Evolutionary conservation across 495 filamentous ascomycete species (phyloP).

Genomic region (Lasiosphaeria miniovina): DNA sequence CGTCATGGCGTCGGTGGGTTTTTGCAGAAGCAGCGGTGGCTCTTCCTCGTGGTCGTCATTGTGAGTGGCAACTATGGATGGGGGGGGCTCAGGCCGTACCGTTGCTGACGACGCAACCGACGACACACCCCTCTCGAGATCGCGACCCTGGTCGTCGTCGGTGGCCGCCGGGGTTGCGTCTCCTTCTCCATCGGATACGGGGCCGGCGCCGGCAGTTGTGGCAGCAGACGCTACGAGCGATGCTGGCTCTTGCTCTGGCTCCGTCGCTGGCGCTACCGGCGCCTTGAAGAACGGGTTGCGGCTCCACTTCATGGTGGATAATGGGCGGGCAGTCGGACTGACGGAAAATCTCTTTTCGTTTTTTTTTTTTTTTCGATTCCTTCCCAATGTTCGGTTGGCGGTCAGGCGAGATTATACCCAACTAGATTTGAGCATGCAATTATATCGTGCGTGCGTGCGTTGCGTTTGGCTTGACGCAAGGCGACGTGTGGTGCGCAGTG

Average conservation of each 20-base stretch:
- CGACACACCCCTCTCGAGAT: neutral
- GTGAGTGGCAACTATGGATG: slow-evolving; percentile 2
- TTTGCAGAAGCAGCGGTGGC: slow-evolving; percentile 13
- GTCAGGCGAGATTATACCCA: no score
- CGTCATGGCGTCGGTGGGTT: slow-evolving; percentile 34
- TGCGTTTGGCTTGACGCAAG: no score
- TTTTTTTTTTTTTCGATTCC: no score
- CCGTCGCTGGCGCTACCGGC: neutral
- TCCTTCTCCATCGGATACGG: slow-evolving; percentile 9
- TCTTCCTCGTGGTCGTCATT: slow-evolving; percentile 9
- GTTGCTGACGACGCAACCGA: neutral
- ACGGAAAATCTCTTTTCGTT: no score
- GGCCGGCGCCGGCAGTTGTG: slow-evolving; percentile 10
- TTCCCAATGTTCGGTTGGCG: no score
- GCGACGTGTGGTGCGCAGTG: no score
- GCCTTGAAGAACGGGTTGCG: slow-evolving; percentile 33
- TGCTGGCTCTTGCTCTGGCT: slow-evolving; percentile 1
- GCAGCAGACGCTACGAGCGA: neutral
- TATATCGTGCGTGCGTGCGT: no score
- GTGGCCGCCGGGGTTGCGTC: neutral
- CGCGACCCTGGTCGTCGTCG: neutral
- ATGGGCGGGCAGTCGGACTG: no score
- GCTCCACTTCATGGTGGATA: slow-evolving; percentile 34
- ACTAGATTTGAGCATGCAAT: no score
- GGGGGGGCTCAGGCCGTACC: neutral